Evolutionary conservation across 306 rosid genomes (phyloP).

Genomic region (Cicer arietinum): DNA sequence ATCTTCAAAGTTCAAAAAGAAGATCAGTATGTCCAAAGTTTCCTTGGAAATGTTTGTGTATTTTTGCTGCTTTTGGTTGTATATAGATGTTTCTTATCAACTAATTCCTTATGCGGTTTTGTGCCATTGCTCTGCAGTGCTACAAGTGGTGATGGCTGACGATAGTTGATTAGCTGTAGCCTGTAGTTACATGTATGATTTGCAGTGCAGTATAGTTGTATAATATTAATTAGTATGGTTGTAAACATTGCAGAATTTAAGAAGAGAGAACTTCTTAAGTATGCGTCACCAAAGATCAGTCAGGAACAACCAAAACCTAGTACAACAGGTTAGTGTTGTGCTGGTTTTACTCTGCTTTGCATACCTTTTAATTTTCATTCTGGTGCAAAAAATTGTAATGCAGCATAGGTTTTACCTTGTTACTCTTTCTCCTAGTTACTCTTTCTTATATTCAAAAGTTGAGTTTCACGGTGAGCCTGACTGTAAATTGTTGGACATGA

Average conservation of each 20-base stretch:
- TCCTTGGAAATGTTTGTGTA: background rate
- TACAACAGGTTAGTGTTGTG: conserved; percentile 58
- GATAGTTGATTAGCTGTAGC: conserved; percentile 35
- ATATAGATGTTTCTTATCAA: conserved; percentile 13
- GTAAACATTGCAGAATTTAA: conserved; percentile 70
- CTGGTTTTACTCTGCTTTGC: conserved; percentile 26
- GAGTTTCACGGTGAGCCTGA: background rate
- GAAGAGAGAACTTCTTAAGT: conserved; percentile 75
- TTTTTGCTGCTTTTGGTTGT: conserved; percentile 1
- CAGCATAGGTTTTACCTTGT: conserved; percentile 2
- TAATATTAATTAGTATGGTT: conserved; percentile 34
- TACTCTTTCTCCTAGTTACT: background rate
- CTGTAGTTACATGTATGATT: conserved; percentile 26
- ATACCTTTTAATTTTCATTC: conserved; percentile 23
- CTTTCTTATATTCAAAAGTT: conserved; percentile 27
- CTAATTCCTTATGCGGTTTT: background rate
- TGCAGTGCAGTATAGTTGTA: conserved; percentile 8
- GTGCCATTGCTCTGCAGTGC: conserved; percentile 2
- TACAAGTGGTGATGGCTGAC: conserved; percentile 2
- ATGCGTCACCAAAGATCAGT: conserved; percentile 63
- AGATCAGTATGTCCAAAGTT: background rate
- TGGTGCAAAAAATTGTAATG: conserved; percentile 27
- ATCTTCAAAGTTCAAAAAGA: conserved; percentile 12
- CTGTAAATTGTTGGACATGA: conserved; percentile 8
- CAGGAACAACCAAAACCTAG: conserved; percentile 54